Base-by-base conservation (phyloP, 2,329 filamentous ascomycete genomes). In the Ophiostoma tasmaniense region DNA sequence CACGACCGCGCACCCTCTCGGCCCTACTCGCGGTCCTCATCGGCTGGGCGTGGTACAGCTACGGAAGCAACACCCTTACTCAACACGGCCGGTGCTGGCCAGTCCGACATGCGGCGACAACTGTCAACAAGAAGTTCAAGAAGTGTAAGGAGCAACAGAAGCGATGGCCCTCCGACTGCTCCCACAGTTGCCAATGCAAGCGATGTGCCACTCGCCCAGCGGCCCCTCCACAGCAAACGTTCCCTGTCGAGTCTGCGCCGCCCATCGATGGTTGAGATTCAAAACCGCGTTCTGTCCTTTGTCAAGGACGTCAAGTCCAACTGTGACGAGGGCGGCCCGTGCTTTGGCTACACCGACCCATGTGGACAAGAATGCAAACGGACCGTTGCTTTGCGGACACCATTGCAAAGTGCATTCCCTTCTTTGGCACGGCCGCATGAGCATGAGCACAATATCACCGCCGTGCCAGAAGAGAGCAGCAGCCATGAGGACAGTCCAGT, bases 361-460 rank as follows among this genome's bases (percentile, higher is more conserved):
- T 89, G 87, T 71, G 87, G 86, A 1, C 85, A 88, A 74, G 86
- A 87, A 74, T 89, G 87, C 76, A 87, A 86, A 76, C 88, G 87
- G 72, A 85, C 88, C 2, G 11, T 30, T 14, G 6, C 25, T 17
- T 3, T 30, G 14, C 52, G 52, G 13, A 59, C 52, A 30, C 13
- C 52, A 30, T 30, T 30, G 14, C 52, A 59, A 11, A 59, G 10
- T 28, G 25, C 25, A 13, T 28, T 59, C 11, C 22, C 52, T 25
- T 14, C 52, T 8, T 55, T 17, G n/a, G 25, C 17, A 25, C 50
- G 50, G 22, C 50, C 50, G 13, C 50, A 55, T 7, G 42, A 45
- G 42, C 42, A 25, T 25, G 55, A 61, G 55, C 30, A 13, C 2
- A 30, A 30, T 8, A 30, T 61, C 6, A 25, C 55, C 13, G 55